Evolutionary conservation across 441 rosid genomes (phyloP), one percentile per base, ranked within the genome.

Genomic region (Syzygium malaccense): DNA sequence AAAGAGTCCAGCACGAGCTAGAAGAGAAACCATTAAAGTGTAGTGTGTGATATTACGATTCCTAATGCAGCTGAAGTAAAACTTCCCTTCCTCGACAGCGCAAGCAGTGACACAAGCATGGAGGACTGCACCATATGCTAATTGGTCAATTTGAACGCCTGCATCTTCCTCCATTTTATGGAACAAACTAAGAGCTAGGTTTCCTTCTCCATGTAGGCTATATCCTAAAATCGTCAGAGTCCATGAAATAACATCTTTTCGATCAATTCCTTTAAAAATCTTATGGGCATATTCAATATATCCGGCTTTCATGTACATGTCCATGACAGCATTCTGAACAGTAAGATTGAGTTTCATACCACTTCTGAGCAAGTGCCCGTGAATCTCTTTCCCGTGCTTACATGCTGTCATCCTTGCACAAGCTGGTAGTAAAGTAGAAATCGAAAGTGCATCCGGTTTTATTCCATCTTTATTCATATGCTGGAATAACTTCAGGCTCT

Each of bases 301-400:
- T 30, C 94, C 94, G 4, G 95, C 92, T 89, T 94, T 92, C 84
- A 91, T 88, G 85, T 91, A 93, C 95, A 93, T 94, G 91, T 93
- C 94, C 92, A 93, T 88, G 58, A 88, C 51, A 86, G 94, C 94
- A 86, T 94, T 93, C 84, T 91, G 94, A 83, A 91, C 87, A 20
- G 37, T 84, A 7, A 88, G 71, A 87, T 91, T 91, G 41, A 90
- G 55, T 41, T 91, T 91, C 28, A 89, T 86, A 62, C 91, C 91
- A 28, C 92, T 91, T 90, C 94, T 89, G 86, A 94, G 91, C 91
- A 92, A 89, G 93, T 92, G 91, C 53, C 91, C 91, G 71, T 93
- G 93, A 51, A 93, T 89, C 91, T 91, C 93, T 87, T 90, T 93
- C 33, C 96, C 95, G 7, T 86, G 90, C 89, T 94, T 94, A 80